Evolutionary conservation across 2,329 filamentous ascomycete species (phyloP), one percentile per base, ranked within the genome.

Genomic region (Mollisiaceae sp.): DNA sequence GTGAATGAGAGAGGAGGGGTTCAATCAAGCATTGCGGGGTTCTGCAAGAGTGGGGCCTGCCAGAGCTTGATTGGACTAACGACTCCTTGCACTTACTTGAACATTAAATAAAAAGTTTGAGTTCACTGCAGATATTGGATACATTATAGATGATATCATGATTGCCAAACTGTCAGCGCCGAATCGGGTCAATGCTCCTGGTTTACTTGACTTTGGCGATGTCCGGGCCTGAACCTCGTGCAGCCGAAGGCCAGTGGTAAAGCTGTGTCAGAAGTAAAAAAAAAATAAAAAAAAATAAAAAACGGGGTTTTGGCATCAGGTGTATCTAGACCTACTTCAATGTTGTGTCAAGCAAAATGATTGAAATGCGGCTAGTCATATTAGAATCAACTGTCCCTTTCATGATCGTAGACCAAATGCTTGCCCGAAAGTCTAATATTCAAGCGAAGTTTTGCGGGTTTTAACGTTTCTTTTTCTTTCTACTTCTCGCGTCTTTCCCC

Each of bases 21-120:
- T 35, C 24, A 11, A 54, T 54, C 50, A 54, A 52, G 47, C 20
- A 54, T 54, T 54, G 50, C 50, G 50, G 50, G 22, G 50, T 32
- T 18, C 6, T 54, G 3, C 50, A 54, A 32, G 24, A 18, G 50
- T 32, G 50, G 50, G 45, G 50, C 22, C 27, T 32, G 8, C 22
- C 22, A 27, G 15, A 32, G 18, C 27, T 54, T 54, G 24, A 54
- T 54, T 32, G 50, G 50, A 18, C 24, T 8, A 32, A 11, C 14
- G 24, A 32, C 15, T 18, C 15, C 43, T 47, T n/a, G 27, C 6
- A 32, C 27, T 32, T 6, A n/a, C 43, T n/a, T 9, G 9, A 22
- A 47, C 20, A n/a, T n/a, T 47, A 20, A 22, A 22, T 9, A 47
- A 8, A 18, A 47, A 47, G 43, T 18, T 47, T 47, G 43, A 47